These are phyloP conservation scores for Nemophila menziesii DNA, from an alignment of 257 asterid genomes.

Conservation along the genomic window DNA sequence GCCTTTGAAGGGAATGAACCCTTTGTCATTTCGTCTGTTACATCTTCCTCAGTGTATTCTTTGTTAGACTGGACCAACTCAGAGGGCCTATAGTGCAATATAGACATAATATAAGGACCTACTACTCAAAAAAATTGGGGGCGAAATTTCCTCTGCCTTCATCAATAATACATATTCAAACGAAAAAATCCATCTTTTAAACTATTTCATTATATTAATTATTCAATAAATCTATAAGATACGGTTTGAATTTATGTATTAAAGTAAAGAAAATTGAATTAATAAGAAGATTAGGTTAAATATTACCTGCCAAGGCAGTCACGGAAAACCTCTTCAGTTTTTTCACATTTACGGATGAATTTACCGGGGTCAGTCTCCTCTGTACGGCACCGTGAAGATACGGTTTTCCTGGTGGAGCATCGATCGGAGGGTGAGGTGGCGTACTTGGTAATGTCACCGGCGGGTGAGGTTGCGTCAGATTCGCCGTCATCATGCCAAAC, in stretches of 20 bases:
- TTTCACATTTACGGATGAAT: constrained; percentile 73
- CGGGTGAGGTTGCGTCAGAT: constrained; percentile 20
- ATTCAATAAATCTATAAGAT: too few relatives aligned
- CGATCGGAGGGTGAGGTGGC: constrained; percentile 9
- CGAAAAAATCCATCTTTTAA: too few relatives aligned
- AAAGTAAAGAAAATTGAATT: too few relatives aligned
- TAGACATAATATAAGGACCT: too few relatives aligned
- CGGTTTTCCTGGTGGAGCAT: constrained; percentile 53
- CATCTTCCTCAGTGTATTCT: constrained; percentile 82
- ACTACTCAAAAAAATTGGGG: too few relatives aligned
- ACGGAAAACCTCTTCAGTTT: constrained; percentile 55
- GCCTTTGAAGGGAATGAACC: constrained; percentile 34
- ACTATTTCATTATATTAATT: too few relatives aligned
- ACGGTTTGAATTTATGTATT: background rate
- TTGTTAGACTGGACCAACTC: constrained; percentile 65
- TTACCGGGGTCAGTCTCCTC: constrained; percentile 79
- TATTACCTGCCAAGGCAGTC: constrained; percentile 69
- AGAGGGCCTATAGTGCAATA: constrained; percentile 73
- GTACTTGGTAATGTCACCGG: constrained; percentile 11
- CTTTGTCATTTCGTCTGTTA: constrained; percentile 49
- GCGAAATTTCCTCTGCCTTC: too few relatives aligned
- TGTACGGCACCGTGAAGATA: constrained; percentile 58
- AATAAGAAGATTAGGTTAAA: background rate
- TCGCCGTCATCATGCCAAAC: constrained; percentile 35
- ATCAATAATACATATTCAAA: too few relatives aligned